Evolutionary conservation across 345 rosid genomes (phyloP).

Genomic region (Gossypium bickii): DNA sequence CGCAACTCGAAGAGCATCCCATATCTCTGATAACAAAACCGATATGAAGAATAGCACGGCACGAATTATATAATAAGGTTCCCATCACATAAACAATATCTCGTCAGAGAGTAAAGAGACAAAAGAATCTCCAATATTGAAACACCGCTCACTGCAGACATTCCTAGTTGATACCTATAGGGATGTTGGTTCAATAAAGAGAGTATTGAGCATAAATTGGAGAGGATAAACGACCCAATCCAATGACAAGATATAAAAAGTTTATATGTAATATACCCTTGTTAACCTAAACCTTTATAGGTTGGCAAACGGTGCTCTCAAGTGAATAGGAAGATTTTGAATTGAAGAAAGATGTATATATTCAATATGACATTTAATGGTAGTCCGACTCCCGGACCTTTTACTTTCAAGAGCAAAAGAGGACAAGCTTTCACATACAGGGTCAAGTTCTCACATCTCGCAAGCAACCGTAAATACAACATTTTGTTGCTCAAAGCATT

Average conservation of each 20-base stretch:
- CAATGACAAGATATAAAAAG: not conserved
- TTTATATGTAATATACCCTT: not conserved
- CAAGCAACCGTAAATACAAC: not conserved
- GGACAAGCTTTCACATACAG: not conserved
- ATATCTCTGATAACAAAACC: conserved; percentile 52
- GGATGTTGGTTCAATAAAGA: not conserved
- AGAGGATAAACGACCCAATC: not conserved
- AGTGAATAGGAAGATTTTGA: not conserved
- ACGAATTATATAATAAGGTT: not conserved
- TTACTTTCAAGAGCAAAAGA: not conserved
- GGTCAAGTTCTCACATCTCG: not conserved
- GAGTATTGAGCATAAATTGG: not conserved
- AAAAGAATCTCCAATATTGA: not conserved
- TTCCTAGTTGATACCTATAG: not conserved
- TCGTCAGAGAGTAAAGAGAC: not conserved
- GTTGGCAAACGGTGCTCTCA: not conserved
- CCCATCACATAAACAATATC: not conserved
- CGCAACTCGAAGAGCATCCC: conserved; percentile 95
- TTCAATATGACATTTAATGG: not conserved
- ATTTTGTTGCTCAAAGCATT: not conserved
- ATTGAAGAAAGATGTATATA: not conserved
- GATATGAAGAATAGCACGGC: not conserved
- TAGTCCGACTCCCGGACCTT: not conserved
- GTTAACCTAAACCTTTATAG: not conserved
- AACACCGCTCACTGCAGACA: not conserved